Conservation (phyloP, 805 yeast species). For the Priceomyces fermenticarens region DNA sequence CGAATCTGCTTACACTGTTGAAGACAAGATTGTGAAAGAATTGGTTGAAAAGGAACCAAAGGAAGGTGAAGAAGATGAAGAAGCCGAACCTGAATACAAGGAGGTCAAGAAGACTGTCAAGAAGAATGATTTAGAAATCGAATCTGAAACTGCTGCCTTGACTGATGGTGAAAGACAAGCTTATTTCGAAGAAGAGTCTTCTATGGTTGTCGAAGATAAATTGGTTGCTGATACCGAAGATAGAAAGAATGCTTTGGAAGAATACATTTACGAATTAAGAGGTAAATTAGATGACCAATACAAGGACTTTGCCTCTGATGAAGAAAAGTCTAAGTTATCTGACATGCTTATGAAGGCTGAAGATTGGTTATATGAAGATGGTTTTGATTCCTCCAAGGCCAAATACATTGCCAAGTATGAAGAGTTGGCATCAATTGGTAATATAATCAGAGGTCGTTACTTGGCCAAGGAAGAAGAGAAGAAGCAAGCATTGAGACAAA, state of each 20-base stretch:
- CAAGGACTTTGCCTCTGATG: slow-evolving; percentile 82
- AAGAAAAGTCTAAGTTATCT: slow-evolving; percentile 78
- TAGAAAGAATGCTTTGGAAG: slow-evolving; percentile 97
- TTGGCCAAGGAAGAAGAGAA: slow-evolving; percentile 92
- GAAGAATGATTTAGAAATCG: slow-evolving; percentile 73
- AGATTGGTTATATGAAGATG: slow-evolving; percentile 98
- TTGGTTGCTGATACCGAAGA: slow-evolving; percentile 98
- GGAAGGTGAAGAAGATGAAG: slow-evolving; percentile 53
- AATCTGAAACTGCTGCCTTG: slow-evolving; percentile 60
- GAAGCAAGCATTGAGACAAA: slow-evolving; percentile 81
- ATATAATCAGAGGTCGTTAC: slow-evolving; percentile 93
- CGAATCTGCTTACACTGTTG: slow-evolving; percentile 92
- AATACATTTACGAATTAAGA: slow-evolving; percentile 95
- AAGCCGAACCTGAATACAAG: slow-evolving; percentile 80
- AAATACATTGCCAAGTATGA: slow-evolving; percentile 97
- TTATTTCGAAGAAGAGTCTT: slow-evolving; percentile 77
- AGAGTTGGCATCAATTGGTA: slow-evolving; percentile 92
- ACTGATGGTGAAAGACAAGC: slow-evolving; percentile 53
- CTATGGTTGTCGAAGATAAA: slow-evolving; percentile 86
- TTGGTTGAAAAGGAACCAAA: slow-evolving; percentile 55
- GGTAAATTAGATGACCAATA: slow-evolving; percentile 94
- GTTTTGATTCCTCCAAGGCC: slow-evolving; percentile 94
- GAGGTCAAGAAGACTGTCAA: slow-evolving; percentile 92
- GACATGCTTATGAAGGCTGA: slow-evolving; percentile 80
- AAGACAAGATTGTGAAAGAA: slow-evolving; percentile 87